phyloP scores from a whole-genome alignment of 2,329 filamentous ascomycete genomes.

The Phialophora expanda region DNA sequence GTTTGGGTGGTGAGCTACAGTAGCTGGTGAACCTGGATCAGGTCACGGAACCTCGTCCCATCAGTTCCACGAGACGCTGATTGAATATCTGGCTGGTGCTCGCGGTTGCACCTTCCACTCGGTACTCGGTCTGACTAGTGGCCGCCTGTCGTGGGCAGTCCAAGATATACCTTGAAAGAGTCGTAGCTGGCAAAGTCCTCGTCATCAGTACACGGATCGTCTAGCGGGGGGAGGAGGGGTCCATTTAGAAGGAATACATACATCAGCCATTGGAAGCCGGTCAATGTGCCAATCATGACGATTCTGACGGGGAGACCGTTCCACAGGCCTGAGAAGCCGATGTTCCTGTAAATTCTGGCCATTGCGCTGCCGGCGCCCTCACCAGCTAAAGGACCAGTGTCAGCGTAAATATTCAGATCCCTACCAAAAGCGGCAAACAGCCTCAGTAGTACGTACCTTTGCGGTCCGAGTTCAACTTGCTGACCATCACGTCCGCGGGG shows the following conservation, averaged over 20 bases:
- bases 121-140: slow-evolving; percentile 44
- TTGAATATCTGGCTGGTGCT: neutral
- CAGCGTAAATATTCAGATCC: neutral
- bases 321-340: slow-evolving; percentile 88
- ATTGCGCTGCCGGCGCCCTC: slow-evolving; percentile 80
- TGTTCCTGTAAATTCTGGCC: slow-evolving; percentile 80
- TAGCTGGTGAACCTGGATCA: neutral
- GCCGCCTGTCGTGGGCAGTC: slow-evolving; percentile 80
- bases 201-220: slow-evolving; percentile 12
- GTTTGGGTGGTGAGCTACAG: too few relatives aligned
- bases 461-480: slow-evolving; percentile 83
- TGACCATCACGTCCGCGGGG: slow-evolving; percentile 87
- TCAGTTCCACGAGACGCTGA: neutral
- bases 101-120: neutral
- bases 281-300: slow-evolving; percentile 81
- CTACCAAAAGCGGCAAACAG: neutral
- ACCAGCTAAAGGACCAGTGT: slow-evolving; percentile 59
- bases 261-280: slow-evolving; percentile 38
- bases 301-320: slow-evolving; percentile 85
- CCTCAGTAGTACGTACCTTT: slow-evolving; percentile 31
- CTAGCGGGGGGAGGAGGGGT: neutral
- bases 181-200: slow-evolving; percentile 61
- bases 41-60: neutral
- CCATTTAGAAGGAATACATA: slow-evolving; percentile 19
- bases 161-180: slow-evolving; percentile 87